Evolutionary conservation across 2,329 filamentous ascomycete species (phyloP).

Genomic region (Clonostachys solani): DNA sequence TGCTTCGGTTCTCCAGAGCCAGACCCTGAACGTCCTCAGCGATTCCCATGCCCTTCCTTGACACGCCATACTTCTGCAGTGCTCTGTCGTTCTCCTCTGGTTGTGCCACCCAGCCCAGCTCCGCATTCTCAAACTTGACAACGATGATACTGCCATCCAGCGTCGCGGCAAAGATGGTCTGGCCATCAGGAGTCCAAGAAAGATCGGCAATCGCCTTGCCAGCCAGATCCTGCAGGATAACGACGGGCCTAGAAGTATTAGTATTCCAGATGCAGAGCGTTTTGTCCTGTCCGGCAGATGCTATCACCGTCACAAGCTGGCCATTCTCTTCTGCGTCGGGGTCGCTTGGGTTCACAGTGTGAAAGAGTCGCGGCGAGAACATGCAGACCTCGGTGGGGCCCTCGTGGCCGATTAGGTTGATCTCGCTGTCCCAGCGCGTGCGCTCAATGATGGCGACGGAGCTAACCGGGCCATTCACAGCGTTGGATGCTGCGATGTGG

Average conservation of each 20-base stretch:
- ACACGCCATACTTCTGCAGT: constrained; percentile 86
- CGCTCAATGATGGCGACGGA: constrained; percentile 95
- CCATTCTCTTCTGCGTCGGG: constrained; percentile 46
- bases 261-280: constrained; percentile 97
- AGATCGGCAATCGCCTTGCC: constrained; percentile 92
- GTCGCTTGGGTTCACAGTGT: constrained; percentile 58
- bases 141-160: constrained; percentile 86
- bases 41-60: constrained; percentile 83
- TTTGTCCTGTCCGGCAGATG: constrained; percentile 95
- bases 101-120: constrained; percentile 84
- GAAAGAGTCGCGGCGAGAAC: constrained; percentile 89
- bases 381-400: constrained; percentile 95
- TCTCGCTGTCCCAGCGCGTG: constrained; percentile 90
- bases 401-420: constrained; percentile 96
- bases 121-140: constrained; percentile 77
- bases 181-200: constrained; percentile 89
- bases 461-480: constrained; percentile 94
- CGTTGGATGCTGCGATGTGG: constrained; percentile 94
- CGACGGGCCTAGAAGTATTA: constrained; percentile 83
- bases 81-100: constrained; percentile 89
- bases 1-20: constrained; percentile 84
- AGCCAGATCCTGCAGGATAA: constrained; percentile 84
- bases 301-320: constrained; percentile 81
- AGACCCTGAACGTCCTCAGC: constrained; percentile 89
- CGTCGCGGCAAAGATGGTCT: constrained; percentile 79